These are phyloP conservation scores for Phlebiopsis flavidoalba DNA, from an alignment of 768 basidiomycete genomes.

Conservation along the genomic window DNA sequence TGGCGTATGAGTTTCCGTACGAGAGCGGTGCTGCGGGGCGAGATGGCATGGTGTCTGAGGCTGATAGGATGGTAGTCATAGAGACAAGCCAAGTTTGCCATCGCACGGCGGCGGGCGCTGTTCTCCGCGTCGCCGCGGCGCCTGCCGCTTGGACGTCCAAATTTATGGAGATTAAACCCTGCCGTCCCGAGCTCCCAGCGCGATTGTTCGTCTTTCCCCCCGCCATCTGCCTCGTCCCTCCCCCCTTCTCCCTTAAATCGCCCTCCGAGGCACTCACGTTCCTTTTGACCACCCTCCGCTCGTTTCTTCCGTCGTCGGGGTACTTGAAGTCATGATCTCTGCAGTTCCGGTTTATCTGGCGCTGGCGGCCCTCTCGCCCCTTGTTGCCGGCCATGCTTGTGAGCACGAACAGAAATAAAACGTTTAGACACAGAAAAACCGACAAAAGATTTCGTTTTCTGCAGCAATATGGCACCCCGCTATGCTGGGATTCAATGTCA, in stretches of 20 bases:
- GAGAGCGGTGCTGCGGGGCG: not conserved
- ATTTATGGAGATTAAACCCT: not conserved
- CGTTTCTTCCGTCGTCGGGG: not conserved
- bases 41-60: not conserved
- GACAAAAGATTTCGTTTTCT: not conserved
- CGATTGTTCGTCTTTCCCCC: not conserved
- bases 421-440: no score
- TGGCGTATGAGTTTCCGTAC: not conserved
- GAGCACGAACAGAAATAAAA: not conserved
- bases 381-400: not conserved
- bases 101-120: not conserved
- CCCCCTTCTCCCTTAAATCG: not conserved
- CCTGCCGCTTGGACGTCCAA: not conserved
- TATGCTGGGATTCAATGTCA: conserved; percentile 69
- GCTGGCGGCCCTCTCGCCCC: not conserved
- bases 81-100: not conserved
- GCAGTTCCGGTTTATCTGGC: not conserved
- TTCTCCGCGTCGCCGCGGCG: conserved; percentile 1
- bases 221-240: not conserved
- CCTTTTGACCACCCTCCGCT: not conserved
- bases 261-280: conserved; percentile 2
- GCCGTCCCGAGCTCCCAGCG: not conserved
- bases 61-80: not conserved
- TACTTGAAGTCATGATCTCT: not conserved
- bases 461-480: conserved; percentile 48